A percentile compares a stretch with the other conserved stretches of the same genome.
These are phyloP conservation scores for Colletotrichum sojae DNA, from an alignment of 2,329 filamentous ascomycete species.

Conservation along the genomic window DNA sequence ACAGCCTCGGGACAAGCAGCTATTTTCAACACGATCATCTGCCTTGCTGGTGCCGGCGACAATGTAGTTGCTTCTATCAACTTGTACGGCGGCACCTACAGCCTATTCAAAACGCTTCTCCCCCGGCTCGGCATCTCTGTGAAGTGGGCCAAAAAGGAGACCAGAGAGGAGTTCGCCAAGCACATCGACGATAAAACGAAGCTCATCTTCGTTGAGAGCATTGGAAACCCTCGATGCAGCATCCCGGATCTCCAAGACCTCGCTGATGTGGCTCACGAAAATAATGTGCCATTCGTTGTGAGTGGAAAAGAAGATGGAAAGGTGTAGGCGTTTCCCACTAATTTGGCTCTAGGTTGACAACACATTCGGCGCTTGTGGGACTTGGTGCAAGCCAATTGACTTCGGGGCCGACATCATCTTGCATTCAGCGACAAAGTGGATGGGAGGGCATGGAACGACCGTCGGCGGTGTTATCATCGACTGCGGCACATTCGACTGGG, in stretches of 20 bases:
- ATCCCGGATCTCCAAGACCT: conserved; percentile 78
- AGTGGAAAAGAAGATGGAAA: neutral
- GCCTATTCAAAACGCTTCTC: conserved; percentile 89
- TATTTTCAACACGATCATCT: conserved; percentile 78
- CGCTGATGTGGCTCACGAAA: conserved; percentile 68
- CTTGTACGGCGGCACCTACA: conserved; percentile 95
- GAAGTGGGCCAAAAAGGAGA: conserved; percentile 83
- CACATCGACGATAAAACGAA: conserved; percentile 93
- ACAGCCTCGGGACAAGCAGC: conserved; percentile 89
- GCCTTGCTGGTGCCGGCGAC: conserved; percentile 91
- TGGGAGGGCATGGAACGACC: conserved; percentile 80
- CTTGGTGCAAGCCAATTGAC: conserved; percentile 75
- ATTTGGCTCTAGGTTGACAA: conserved; percentile 67
- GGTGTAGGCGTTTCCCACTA: neutral
- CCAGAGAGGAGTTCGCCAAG: conserved; percentile 85
- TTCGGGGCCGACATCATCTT: conserved; percentile 81
- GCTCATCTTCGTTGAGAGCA: conserved; percentile 90
- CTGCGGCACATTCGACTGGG: conserved; percentile 79
- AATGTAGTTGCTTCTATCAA: conserved; percentile 94
- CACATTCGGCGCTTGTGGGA: conserved; percentile 80
- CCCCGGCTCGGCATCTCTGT: conserved; percentile 6
- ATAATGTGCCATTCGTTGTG: conserved; percentile 48
- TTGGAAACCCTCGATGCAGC: conserved; percentile 94
- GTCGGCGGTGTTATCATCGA: conserved; percentile 78
- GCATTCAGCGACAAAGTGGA: conserved; percentile 81